These are phyloP conservation scores for Penicillium sp. DNA, from an alignment of 2,329 filamentous ascomycete species.

Conservation along the genomic window DNA sequence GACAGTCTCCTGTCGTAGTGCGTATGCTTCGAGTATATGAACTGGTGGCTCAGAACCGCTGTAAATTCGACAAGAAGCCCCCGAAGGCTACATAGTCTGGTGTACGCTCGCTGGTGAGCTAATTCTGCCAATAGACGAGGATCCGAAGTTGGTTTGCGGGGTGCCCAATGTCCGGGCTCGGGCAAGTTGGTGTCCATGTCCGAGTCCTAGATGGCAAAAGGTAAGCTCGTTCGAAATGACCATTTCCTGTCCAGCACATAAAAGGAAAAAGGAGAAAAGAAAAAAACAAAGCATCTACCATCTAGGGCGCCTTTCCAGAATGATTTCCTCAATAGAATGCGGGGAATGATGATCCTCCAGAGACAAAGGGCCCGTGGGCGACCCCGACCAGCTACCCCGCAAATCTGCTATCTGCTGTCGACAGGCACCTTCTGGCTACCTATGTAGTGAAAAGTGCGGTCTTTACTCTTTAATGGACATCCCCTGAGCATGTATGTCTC, in stretches of 20 bases:
- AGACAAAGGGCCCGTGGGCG: neutral
- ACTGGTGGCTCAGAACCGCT: slow-evolving; percentile 11
- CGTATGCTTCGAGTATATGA: neutral
- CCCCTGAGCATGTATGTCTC: slow-evolving; percentile 44
- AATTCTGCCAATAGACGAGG: slow-evolving; percentile 44
- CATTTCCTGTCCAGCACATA: slow-evolving; percentile 52
- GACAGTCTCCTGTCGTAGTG: neutral
- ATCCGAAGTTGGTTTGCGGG: slow-evolving; percentile 47
- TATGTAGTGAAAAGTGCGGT: neutral
- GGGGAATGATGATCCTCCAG: neutral
- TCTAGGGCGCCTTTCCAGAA: neutral
- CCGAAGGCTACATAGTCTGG: slow-evolving; percentile 28
- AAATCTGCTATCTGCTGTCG: neutral
- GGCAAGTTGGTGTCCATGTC: slow-evolving; percentile 50
- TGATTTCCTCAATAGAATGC: neutral
- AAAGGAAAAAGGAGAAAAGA: slow-evolving; percentile 52
- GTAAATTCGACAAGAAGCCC: slow-evolving; percentile 21
- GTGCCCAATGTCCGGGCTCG: slow-evolving; percentile 38
- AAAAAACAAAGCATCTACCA: slow-evolving; percentile 32
- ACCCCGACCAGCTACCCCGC: neutral
- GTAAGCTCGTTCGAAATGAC: slow-evolving; percentile 51
- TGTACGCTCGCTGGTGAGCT: slow-evolving; percentile 40
- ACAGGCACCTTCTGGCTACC: neutral
- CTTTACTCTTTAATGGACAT: slow-evolving; percentile 43
- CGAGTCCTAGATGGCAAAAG: slow-evolving; percentile 47